phyloP scores from a whole-genome alignment of 2,329 filamentous ascomycete species.

The Xylariaceae sp. region DNA sequence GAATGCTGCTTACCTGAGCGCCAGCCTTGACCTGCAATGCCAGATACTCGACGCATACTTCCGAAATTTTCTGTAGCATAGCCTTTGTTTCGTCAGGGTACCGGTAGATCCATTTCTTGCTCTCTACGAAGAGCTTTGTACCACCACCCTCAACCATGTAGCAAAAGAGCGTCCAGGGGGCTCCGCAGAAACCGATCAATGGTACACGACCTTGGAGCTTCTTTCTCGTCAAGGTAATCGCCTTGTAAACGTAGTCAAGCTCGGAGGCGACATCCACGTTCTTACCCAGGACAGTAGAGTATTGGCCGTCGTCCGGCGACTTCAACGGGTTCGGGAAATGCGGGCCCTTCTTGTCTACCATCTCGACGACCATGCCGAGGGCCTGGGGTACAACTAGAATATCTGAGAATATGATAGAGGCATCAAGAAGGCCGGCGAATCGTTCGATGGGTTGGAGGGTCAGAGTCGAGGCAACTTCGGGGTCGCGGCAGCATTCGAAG shows the following conservation, averaged over 20 bases:
- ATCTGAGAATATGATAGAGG: constrained; percentile 97
- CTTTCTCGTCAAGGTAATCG: constrained; percentile 83
- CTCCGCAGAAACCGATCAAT: constrained; percentile 92
- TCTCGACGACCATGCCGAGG: constrained; percentile 97
- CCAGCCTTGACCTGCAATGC: constrained; percentile 89
- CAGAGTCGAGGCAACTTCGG: constrained; percentile 87
- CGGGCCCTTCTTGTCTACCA: constrained; percentile 95
- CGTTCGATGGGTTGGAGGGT: constrained; percentile 94
- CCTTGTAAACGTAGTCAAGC: constrained; percentile 92
- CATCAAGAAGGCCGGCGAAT: constrained; percentile 85
- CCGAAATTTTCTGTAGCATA: constrained; percentile 84
- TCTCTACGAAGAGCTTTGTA: constrained; percentile 89
- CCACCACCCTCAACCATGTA: constrained; percentile 99
- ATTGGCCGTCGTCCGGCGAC: constrained; percentile 78
- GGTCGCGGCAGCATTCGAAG: constrained; percentile 93
- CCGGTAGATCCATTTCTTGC: constrained; percentile 95
- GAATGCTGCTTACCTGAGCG: constrained; percentile 60
- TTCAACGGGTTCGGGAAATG: constrained; percentile 85
- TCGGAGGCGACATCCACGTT: constrained; percentile 80
- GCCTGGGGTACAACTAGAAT: constrained; percentile 97
- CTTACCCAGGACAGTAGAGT: constrained; percentile 68
- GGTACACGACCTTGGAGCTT: constrained; percentile 88
- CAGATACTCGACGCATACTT: constrained; percentile 91
- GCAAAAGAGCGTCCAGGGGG: constrained; percentile 93
- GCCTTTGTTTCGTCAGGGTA: constrained; percentile 76